Evolutionary conservation across 1,139 yeast genomes (phyloP), one percentile per base, ranked within the genome.

Genomic region (Geotrichum aggregatum): DNA sequence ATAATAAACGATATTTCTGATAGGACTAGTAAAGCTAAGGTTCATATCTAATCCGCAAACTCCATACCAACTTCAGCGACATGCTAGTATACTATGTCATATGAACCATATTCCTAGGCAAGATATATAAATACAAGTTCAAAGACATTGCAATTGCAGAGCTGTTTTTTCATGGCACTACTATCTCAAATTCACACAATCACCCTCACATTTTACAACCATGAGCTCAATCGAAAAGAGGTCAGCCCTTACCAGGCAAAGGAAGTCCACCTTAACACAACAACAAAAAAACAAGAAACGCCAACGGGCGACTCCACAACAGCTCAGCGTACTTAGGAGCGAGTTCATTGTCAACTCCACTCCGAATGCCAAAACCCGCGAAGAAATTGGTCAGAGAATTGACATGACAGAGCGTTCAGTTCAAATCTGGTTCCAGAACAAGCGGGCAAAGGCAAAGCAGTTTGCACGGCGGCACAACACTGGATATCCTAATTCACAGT

Each of bases 351-450:
- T 71, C 54, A 87, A 87, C 61, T 85, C 88, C 30, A 68, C 71
- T n/a, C 76, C 76, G 0, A 67, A 65, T 54, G 71, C 72, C 3
- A 56, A 59, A 13, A 78, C 80, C 48, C 71, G 98, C 42, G 84
- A 82, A 63, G 80, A 76, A 43, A 84, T 91, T 46, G 83, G 95
- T 46, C 79, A 77, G 6, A 76, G 76, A 56, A 87, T 95, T 1
- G 87, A 86, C 45, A 86, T 91, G 92, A 82, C 92, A 7, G 96
- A 89, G 63, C 79, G 95, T 59, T 89, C 95, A 3, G 96, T 91
- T 2, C 77, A 96, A 54, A 89, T 91, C 47, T 91, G 98, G 98
- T 91, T 91, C 65, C 98, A 91, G 67, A 91, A 91, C 66, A 75
- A 94, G 61, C 72, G 97, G 56, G 96, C 96, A 18, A 88, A 88